Evolutionary conservation across 495 filamentous ascomycete species (phyloP).

Genomic region (Parachaetomium inaequale): DNA sequence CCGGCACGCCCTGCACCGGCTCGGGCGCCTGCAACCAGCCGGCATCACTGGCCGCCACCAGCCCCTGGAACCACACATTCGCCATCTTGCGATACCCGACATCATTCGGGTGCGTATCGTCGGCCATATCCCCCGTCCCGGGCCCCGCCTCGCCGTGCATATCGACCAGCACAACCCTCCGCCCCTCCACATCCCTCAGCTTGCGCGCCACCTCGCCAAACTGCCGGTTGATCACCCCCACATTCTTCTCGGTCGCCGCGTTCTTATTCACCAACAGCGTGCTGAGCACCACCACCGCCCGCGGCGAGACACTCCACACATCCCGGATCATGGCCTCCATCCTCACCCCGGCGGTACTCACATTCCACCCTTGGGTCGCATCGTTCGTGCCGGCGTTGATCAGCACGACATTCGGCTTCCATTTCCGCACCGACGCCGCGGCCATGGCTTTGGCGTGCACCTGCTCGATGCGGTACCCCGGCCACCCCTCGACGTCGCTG

Average conservation of each 20-base stretch:
- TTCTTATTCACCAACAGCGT: constrained; percentile 45
- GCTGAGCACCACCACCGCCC: constrained; percentile 47
- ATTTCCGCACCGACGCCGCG: constrained; percentile 20
- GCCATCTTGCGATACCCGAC: constrained; percentile 54
- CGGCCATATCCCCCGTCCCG: constrained; percentile 35
- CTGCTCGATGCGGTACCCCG: constrained; percentile 46
- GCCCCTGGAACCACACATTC: constrained; percentile 46
- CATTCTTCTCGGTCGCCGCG: constrained; percentile 23
- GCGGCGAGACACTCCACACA: constrained; percentile 38
- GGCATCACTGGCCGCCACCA: constrained; percentile 30
- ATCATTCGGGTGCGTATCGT: constrained; percentile 51
- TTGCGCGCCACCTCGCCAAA: constrained; percentile 31
- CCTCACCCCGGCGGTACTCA: constrained; percentile 31
- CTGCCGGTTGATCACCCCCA: constrained; percentile 40
- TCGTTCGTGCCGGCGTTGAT: constrained; percentile 52
- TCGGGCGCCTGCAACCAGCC: constrained; percentile 30
- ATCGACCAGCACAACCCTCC: constrained; percentile 46
- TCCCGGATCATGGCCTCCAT: constrained; percentile 39
- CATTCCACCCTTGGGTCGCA: constrained; percentile 28
- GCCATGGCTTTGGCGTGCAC: constrained; percentile 35
- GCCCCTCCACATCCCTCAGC: constrained; percentile 27
- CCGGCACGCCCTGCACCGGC: constrained; percentile 20
- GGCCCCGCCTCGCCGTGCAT: constrained; percentile 40
- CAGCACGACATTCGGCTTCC: constrained; percentile 49
- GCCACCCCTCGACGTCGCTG: constrained; percentile 52